Percentiles rank a stretch among this genome's conserved stretches.
Conservation (phyloP, 352 stramenopile genomes). For the Globisporangium recalcitrans region DNA sequence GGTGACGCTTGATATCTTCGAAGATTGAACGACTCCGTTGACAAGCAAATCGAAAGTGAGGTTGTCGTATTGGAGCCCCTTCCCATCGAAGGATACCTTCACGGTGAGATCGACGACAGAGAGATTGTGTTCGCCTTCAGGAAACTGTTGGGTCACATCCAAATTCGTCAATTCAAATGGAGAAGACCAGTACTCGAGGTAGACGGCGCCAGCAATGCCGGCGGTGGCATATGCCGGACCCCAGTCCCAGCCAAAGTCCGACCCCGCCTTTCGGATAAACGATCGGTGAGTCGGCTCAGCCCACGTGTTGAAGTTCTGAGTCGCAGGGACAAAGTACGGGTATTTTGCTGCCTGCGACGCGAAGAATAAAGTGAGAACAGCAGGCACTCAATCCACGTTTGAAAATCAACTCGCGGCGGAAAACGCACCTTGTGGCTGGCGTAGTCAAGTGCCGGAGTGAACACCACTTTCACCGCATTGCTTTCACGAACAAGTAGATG, state of each 20-base stretch:
- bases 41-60: conserved; percentile 48
- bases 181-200: conserved; percentile 30
- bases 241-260: conserved; percentile 88
- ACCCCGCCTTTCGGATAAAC: conserved; percentile 82
- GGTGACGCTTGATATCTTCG: conserved; percentile 18
- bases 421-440: conserved; percentile 29
- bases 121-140: conserved; percentile 21
- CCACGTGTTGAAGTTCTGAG: conserved; percentile 76
- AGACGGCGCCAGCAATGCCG: conserved; percentile 53
- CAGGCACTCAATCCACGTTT: background rate
- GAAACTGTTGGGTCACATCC: conserved; percentile 41
- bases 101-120: conserved; percentile 40
- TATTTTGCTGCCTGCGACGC: conserved; percentile 34
- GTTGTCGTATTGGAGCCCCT: conserved; percentile 23
- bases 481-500: conserved; percentile 13
- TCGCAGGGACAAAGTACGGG: conserved; percentile 78
- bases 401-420: background rate
- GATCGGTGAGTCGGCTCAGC: conserved; percentile 68
- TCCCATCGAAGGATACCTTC: conserved; percentile 28
- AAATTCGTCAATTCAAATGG: conserved; percentile 28
- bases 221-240: conserved; percentile 63
- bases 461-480: conserved; percentile 58
- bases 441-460: conserved; percentile 52
- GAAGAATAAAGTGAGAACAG: background rate
- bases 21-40: conserved; percentile 26